Evolutionary conservation across 2,329 filamentous ascomycete genomes (phyloP).

Genomic region (Calonectria pteridis): DNA sequence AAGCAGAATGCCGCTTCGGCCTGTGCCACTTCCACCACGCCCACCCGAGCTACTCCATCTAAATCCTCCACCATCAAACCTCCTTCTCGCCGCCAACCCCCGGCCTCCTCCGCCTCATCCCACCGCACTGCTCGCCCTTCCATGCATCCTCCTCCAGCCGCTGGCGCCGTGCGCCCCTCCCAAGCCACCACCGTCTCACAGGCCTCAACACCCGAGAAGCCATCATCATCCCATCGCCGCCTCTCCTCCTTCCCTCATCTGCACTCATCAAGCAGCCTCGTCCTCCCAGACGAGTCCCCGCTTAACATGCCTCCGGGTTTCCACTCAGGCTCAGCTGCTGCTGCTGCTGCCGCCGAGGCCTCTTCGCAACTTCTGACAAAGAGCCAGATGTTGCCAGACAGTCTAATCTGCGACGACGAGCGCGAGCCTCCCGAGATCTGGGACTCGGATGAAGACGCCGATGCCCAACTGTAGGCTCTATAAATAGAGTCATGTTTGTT

Average conservation of each 20-base stretch:
- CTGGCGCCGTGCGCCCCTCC: conserved; percentile 42
- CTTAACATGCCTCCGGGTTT: conserved; percentile 23
- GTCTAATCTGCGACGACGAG: conserved; percentile 54
- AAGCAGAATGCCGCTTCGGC: conserved; percentile 12
- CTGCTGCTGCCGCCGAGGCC: conserved; percentile 27
- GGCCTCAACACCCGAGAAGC: conserved; percentile 48
- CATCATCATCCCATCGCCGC: conserved; percentile 15
- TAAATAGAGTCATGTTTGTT: not conserved
- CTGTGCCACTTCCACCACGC: conserved; percentile 32
- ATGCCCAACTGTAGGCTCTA: conserved; percentile 34
- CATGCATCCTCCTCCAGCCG: conserved; percentile 20
- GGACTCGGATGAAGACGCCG: conserved; percentile 52
- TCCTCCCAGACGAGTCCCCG: conserved; percentile 42
- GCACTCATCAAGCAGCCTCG: conserved; percentile 42
- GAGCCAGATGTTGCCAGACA: conserved; percentile 67
- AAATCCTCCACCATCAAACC: conserved; percentile 31
- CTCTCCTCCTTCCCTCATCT: conserved; percentile 30
- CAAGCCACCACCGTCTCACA: conserved; percentile 55
- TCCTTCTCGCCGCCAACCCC: conserved; percentile 21
- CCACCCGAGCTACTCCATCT: conserved; percentile 26
- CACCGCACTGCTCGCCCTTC: conserved; percentile 35
- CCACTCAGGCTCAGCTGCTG: conserved; percentile 18
- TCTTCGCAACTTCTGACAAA: conserved; percentile 62
- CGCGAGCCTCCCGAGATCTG: conserved; percentile 50
- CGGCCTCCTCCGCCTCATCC: conserved; percentile 29